These are phyloP conservation scores for Gaertneriomyces semiglobifer DNA, from an alignment of 192 early-diverging fungal species.

Conservation along the genomic window DNA sequence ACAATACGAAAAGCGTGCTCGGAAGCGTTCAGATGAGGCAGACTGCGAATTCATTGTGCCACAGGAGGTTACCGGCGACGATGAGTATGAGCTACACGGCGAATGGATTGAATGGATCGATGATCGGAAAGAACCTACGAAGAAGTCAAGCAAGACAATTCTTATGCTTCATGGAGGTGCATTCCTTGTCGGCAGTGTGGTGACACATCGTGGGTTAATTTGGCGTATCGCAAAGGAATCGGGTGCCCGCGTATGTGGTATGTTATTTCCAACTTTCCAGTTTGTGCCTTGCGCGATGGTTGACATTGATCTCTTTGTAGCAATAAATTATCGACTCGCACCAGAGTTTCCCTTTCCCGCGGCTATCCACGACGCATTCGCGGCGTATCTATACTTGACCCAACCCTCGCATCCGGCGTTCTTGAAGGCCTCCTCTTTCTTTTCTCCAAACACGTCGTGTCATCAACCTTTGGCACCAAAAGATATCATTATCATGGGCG, in stretches of 20 bases:
- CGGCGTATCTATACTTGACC: slow-evolving; percentile 43
- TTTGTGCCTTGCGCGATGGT: neutral
- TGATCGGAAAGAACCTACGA: neutral
- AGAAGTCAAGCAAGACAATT: slow-evolving; percentile 24
- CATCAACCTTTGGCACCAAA: slow-evolving; percentile 37
- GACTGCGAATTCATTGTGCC: neutral
- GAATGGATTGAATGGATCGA: slow-evolving; percentile 17
- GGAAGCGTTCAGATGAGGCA: neutral
- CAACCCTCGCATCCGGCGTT: slow-evolving; percentile 42
- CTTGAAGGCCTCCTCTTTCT: slow-evolving; percentile 6
- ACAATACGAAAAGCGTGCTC: neutral
- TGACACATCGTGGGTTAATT: slow-evolving; percentile 33
- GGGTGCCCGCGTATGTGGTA: slow-evolving; percentile 22
- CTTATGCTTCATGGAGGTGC: slow-evolving; percentile 45
- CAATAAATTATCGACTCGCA: slow-evolving; percentile 42
- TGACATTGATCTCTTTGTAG: slow-evolving; percentile 6
- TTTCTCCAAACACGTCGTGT: neutral
- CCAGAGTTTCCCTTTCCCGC: slow-evolving; percentile 47
- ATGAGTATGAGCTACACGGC: slow-evolving; percentile 14
- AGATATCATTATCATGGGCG: slow-evolving; percentile 44
- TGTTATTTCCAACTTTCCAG: neutral
- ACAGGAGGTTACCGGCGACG: neutral
- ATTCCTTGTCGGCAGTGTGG: slow-evolving; percentile 32
- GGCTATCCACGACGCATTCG: slow-evolving; percentile 46
- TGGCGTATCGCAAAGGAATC: slow-evolving; percentile 34